A percentile compares a stretch with the other conserved stretches of the same genome.
phyloP scores from a whole-genome alignment of 164 flowering plant genomes.

The Tetrastigma voinierianum region DNA sequence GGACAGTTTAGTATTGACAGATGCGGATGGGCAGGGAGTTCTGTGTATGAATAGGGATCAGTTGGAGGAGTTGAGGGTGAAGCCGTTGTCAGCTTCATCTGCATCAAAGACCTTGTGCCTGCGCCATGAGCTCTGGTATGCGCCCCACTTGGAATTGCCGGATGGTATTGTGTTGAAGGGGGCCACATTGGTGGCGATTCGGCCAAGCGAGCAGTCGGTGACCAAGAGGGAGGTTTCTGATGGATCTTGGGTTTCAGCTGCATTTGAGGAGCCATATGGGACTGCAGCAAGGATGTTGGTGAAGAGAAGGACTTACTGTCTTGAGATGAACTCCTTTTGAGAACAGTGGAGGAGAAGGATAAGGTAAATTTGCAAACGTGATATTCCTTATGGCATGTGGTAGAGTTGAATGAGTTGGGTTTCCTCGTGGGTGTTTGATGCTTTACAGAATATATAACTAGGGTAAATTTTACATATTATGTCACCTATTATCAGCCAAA shows the following conservation, averaged over 20 bases:
- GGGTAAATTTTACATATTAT: too few species aligned
- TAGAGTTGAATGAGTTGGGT: not conserved
- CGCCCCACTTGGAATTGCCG: slow-evolving; percentile 71
- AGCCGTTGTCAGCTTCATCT: slow-evolving; percentile 78
- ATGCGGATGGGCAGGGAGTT: slow-evolving; percentile 89
- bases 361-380: slow-evolving; percentile 19
- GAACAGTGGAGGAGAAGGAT: not conserved
- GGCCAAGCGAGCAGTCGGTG: slow-evolving; percentile 69
- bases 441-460: too few species aligned
- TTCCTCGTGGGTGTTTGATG: too few species aligned
- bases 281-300: slow-evolving; percentile 72
- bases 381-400: not conserved
- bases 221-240: slow-evolving; percentile 62
- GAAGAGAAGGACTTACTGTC: slow-evolving; percentile 79
- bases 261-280: slow-evolving; percentile 79
- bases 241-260: slow-evolving; percentile 61
- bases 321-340: slow-evolving; percentile 93
- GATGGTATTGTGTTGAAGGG: slow-evolving; percentile 72
- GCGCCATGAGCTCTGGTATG: slow-evolving; percentile 93
- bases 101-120: slow-evolving; percentile 79
- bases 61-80: slow-evolving; percentile 82
- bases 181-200: slow-evolving; percentile 86
- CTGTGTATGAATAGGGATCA: slow-evolving; percentile 81
- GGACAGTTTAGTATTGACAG: slow-evolving; percentile 68
- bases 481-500: too few species aligned